These are phyloP conservation scores for Funneliformis caledonium DNA, from an alignment of 371 early-diverging fungal species.

Conservation along the genomic window DNA sequence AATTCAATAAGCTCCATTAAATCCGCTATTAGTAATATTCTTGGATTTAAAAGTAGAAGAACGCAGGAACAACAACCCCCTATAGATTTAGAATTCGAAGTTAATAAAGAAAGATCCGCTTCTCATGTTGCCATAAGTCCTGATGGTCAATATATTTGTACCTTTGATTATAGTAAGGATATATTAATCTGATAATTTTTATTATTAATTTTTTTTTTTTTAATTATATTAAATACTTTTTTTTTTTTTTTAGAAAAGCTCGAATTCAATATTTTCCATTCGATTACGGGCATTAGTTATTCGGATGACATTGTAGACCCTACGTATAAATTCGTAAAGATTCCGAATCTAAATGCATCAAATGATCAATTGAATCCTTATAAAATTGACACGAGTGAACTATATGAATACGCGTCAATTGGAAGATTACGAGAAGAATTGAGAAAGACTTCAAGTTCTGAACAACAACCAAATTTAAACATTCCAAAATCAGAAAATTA, in stretches of 20 bases:
- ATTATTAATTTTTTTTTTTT: no score
- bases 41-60: no score
- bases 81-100: neutral
- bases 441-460: neutral
- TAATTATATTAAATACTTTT: no score
- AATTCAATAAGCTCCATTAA: neutral
- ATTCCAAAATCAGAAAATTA: no score
- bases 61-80: neutral
- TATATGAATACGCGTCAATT: neutral
- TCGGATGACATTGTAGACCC: neutral
- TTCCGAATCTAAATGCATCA: neutral
- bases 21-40: neutral
- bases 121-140: slow-evolving; percentile 22
- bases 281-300: neutral
- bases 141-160: neutral
- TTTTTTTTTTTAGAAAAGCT: neutral
- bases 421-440: neutral
- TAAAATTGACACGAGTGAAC: neutral
- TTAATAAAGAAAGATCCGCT: neutral
- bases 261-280: neutral
- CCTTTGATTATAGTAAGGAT: neutral
- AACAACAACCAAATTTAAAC: neutral
- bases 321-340: neutral
- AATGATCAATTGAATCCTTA: neutral
- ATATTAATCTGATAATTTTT: no score